phyloP scores from a whole-genome alignment of 1,139 yeast species.

The Diutina mesorugosa region DNA sequence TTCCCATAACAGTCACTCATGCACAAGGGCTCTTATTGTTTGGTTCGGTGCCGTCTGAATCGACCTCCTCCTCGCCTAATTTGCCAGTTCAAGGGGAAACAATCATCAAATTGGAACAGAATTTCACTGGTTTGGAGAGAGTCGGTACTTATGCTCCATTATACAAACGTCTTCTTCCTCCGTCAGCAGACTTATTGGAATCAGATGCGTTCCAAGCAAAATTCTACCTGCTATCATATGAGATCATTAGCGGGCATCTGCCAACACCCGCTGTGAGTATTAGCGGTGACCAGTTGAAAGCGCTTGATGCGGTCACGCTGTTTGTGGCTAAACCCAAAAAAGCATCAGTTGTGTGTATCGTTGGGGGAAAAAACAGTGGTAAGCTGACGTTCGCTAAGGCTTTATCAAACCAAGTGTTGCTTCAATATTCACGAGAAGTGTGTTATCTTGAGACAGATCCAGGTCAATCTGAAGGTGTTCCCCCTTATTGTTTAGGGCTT shows the following conservation, averaged over 20 bases:
- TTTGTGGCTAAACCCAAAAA: not conserved
- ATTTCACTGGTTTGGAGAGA: not conserved
- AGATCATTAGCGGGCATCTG: not conserved
- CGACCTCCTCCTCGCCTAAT: not conserved
- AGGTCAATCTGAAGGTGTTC: not conserved
- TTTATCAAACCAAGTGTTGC: not conserved
- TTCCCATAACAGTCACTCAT: not conserved
- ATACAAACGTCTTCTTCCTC: not conserved
- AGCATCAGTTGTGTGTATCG: not conserved
- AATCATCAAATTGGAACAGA: not conserved
- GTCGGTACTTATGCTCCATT: not conserved
- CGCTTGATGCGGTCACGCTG: not conserved
- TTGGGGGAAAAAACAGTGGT: not conserved
- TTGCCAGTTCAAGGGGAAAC: not conserved
- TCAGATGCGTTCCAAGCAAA: not conserved
- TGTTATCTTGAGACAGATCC: not conserved
- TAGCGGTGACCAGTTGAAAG: not conserved
- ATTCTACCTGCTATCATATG: not conserved
- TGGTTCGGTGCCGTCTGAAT: not conserved
- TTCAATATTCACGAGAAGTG: not conserved
- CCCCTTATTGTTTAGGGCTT: not conserved
- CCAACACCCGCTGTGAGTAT: not conserved
- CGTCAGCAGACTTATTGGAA: not conserved
- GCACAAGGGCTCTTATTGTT: not conserved
- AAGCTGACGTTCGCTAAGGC: constrained; percentile 1